A percentile compares a stretch with the other conserved stretches of the same genome.
phyloP scores from a whole-genome alignment of 148 eudicot genomes.

The Arbutus unedo region DNA sequence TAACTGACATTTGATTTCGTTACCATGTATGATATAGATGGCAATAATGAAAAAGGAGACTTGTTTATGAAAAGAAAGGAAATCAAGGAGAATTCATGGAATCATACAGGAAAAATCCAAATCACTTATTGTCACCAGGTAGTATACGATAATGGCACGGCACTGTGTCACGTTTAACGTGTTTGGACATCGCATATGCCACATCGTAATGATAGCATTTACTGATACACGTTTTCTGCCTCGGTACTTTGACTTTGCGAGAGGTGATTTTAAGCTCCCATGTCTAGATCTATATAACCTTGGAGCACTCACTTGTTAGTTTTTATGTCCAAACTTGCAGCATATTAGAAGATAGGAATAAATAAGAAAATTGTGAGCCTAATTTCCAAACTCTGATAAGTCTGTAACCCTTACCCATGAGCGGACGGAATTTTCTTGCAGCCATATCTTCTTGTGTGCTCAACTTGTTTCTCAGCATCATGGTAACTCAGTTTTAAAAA shows the following conservation, averaged over 20 bases:
- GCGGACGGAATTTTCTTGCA: not conserved
- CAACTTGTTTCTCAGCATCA: slow-evolving; percentile 3
- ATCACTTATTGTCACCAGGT: slow-evolving; percentile 8
- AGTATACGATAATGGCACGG: slow-evolving; percentile 3
- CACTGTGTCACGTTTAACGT: slow-evolving; percentile 10
- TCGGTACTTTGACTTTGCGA: not conserved
- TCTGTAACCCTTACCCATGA: not conserved
- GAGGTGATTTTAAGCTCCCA: not conserved
- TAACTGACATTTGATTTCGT: not conserved
- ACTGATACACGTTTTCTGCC: slow-evolving; percentile 12
- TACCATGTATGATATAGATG: not conserved
- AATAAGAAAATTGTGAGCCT: not conserved
- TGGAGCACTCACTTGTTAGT: not conserved
- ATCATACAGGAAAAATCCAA: slow-evolving; percentile 13
- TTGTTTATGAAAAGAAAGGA: not conserved
- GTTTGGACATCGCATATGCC: not conserved
- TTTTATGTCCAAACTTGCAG: not conserved
- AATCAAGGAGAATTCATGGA: slow-evolving; percentile 8
- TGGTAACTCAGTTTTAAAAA: slow-evolving; percentile 8
- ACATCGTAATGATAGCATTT: not conserved
- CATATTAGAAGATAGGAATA: not conserved
- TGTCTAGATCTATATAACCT: slow-evolving; percentile 6
- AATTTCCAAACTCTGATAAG: not conserved
- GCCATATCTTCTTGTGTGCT: not conserved
- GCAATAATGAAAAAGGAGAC: not conserved